Evolutionary conservation across 2,329 filamentous ascomycete genomes (phyloP).

Genomic region (Pleurostoma richardsiae): DNA sequence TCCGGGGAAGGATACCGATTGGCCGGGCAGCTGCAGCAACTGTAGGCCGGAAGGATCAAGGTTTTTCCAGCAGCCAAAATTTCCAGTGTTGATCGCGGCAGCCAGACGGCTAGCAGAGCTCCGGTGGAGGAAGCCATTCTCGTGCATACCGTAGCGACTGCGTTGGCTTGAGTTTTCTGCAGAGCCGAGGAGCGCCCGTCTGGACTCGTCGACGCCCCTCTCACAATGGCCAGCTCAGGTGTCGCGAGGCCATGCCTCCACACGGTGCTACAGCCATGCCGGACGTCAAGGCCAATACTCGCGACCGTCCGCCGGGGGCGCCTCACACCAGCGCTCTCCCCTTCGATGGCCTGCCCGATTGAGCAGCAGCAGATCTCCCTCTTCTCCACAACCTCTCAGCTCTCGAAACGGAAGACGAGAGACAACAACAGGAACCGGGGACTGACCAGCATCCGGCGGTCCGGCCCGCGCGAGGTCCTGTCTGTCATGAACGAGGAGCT

Average conservation of each 20-base stretch:
- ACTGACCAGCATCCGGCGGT: conserved; percentile 73
- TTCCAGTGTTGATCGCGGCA: too few species aligned
- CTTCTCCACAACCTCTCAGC: conserved; percentile 25
- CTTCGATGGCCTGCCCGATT: background rate
- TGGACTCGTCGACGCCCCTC: too few species aligned
- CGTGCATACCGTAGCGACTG: too few species aligned
- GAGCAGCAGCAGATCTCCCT: conserved; percentile 13
- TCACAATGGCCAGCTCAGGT: conserved; percentile 6
- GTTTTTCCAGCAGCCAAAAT: too few species aligned
- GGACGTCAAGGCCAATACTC: background rate
- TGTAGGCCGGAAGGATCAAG: too few species aligned
- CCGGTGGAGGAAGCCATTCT: too few species aligned
- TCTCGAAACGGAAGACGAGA: conserved; percentile 28
- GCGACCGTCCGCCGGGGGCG: background rate
- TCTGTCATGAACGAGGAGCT: conserved; percentile 68
- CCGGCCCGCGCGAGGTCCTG: conserved; percentile 69
- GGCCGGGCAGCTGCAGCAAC: too few species aligned
- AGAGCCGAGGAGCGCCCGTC: too few species aligned
- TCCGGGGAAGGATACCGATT: too few species aligned
- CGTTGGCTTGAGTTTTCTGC: too few species aligned
- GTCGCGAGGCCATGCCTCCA: conserved; percentile 6
- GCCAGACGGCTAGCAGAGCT: too few species aligned
- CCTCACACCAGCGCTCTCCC: conserved; percentile 1
- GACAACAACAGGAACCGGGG: conserved; percentile 80
- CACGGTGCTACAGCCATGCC: conserved; percentile 5